A percentile compares a stretch with the other conserved stretches of the same genome.
Conservation (phyloP, 2,329 filamentous ascomycete genomes). For the Ophiosphaerella herpotricha region DNA sequence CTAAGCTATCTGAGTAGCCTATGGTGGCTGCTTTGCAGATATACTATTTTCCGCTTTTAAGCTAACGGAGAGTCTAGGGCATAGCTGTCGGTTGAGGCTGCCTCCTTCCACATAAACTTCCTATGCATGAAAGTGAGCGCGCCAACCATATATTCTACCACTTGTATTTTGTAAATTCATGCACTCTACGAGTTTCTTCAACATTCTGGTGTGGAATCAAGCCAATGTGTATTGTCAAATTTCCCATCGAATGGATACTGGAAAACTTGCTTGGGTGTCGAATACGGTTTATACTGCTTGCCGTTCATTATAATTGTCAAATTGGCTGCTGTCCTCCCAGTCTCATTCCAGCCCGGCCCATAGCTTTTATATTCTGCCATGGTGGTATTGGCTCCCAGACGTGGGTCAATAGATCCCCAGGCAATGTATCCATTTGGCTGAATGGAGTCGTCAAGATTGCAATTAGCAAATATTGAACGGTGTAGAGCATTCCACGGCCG, state of each 20-base stretch:
- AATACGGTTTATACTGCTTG: conserved; percentile 35
- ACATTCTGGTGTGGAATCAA: conserved; percentile 44
- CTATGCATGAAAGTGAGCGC: too few relatives aligned
- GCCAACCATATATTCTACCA: too few relatives aligned
- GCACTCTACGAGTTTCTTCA: not conserved
- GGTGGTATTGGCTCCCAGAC: conserved; percentile 50
- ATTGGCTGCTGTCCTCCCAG: conserved; percentile 48
- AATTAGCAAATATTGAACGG: conserved; percentile 61
- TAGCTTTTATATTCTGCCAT: conserved; percentile 61
- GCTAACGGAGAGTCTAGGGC: too few relatives aligned
- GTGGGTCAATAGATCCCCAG: conserved; percentile 54
- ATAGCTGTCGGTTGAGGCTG: too few relatives aligned
- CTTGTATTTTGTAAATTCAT: too few relatives aligned
- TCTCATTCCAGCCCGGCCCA: conserved; percentile 61
- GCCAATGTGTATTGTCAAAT: conserved; percentile 55
- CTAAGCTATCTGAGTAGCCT: too few relatives aligned
- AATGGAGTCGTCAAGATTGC: conserved; percentile 61
- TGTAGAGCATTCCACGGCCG: conserved; percentile 66
- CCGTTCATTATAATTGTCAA: conserved; percentile 55
- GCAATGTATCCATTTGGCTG: conserved; percentile 59
- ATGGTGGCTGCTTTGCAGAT: too few relatives aligned
- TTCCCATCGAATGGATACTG: conserved; percentile 45
- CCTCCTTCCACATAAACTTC: too few relatives aligned
- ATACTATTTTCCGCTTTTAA: too few relatives aligned
- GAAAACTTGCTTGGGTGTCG: conserved; percentile 29